These are phyloP conservation scores for Calonectria naviculata DNA, from an alignment of 2,329 filamentous ascomycete genomes.

Conservation along the genomic window DNA sequence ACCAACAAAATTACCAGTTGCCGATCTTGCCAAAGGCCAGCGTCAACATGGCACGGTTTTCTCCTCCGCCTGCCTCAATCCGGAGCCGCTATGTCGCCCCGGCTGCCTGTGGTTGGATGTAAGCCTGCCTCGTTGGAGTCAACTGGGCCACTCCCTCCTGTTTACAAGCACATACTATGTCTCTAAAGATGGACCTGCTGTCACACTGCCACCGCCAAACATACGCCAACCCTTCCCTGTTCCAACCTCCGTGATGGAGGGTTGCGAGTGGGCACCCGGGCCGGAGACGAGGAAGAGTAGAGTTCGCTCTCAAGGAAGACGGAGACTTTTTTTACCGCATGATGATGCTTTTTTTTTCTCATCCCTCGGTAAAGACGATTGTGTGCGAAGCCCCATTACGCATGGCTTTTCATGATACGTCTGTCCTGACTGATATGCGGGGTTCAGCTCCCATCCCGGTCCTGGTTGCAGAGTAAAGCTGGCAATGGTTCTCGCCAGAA, in stretches of 20 bases:
- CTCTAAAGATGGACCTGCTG: constrained; percentile 22
- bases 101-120: constrained; percentile 18
- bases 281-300: constrained; percentile 26
- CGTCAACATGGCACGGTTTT: constrained; percentile 16
- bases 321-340: constrained; percentile 12
- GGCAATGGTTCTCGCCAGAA: not conserved
- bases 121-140: constrained; percentile 12
- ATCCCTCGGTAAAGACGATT: constrained; percentile 12
- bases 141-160: constrained; percentile 11
- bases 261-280: constrained; percentile 11
- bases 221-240: constrained; percentile 20
- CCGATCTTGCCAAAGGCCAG: constrained; percentile 16
- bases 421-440: constrained; percentile 21
- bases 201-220: not conserved
- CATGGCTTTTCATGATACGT: constrained; percentile 16
- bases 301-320: constrained; percentile 13
- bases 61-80: constrained; percentile 26
- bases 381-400: not conserved
- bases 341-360: constrained; percentile 1
- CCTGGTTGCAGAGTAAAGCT: constrained; percentile 4
- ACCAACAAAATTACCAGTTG: constrained; percentile 10
- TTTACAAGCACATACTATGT: not conserved
- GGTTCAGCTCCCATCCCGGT: constrained; percentile 15
- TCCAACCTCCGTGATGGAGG: constrained; percentile 16
- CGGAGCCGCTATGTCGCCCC: constrained; percentile 21